These are phyloP conservation scores for Pestalotiopsis sp. DNA, from an alignment of 2,329 filamentous ascomycete genomes.

Conservation along the genomic window DNA sequence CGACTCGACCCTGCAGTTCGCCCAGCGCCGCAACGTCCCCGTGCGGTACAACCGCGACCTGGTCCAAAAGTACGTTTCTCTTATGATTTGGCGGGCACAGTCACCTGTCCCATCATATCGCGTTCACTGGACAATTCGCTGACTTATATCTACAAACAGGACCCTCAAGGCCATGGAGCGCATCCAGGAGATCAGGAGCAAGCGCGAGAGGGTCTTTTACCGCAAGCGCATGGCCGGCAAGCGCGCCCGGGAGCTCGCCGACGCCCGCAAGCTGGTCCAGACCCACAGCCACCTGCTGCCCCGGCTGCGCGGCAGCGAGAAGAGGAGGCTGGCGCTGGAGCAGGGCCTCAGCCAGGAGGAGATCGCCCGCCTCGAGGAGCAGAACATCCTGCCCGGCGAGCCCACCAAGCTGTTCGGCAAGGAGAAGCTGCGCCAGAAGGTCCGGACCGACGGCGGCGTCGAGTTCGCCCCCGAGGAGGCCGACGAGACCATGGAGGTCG, in stretches of 20 bases:
- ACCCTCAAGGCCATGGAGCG: conserved; percentile 93
- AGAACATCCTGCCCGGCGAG: conserved; percentile 24
- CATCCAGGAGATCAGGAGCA: conserved; percentile 80
- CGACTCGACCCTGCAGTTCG: conserved; percentile 88
- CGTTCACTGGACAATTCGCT: not conserved
- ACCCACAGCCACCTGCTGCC: conserved; percentile 93
- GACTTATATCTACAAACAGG: not conserved
- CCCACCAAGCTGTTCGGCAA: conserved; percentile 41
- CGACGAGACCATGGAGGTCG: conserved; percentile 43
- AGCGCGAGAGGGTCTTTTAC: conserved; percentile 90
- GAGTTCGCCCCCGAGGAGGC: conserved; percentile 43
- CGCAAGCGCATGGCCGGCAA: conserved; percentile 92
- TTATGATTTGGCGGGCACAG: not conserved
- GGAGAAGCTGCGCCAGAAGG: conserved; percentile 40
- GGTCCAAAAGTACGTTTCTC: conserved; percentile 58
- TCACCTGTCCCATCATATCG: not conserved
- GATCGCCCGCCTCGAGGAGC: conserved; percentile 38
- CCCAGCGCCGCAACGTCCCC: conserved; percentile 86
- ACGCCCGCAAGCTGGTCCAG: conserved; percentile 84
- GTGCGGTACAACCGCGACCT: conserved; percentile 95
- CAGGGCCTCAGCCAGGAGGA: conserved; percentile 33
- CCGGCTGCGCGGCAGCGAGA: conserved; percentile 66
- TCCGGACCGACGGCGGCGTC: conserved; percentile 43
- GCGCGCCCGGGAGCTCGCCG: conserved; percentile 76
- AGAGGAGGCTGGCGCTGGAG: conserved; percentile 53